Evolutionary conservation across 1,284 basidiomycete species (phyloP).

Genomic region (Athelia psychrophila): DNA sequence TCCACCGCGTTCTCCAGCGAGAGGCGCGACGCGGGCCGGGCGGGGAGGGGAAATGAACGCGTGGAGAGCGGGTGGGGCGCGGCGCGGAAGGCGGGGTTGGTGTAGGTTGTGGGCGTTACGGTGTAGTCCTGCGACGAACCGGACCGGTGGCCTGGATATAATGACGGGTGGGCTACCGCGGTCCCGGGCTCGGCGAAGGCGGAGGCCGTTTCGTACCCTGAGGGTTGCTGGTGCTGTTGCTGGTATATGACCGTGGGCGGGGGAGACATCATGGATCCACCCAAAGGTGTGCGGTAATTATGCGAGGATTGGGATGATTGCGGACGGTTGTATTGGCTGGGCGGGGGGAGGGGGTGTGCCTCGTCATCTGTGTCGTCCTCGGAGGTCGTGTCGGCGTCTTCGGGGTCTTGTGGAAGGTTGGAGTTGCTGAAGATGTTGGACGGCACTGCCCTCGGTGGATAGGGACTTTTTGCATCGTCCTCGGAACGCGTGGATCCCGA

Average conservation of each 20-base stretch:
- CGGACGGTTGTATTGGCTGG: conserved; percentile 50
- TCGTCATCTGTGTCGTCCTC: conserved; percentile 49
- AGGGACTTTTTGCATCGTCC: conserved; percentile 24
- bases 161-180: conserved; percentile 35
- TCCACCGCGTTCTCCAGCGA: conserved; percentile 75
- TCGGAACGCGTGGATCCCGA: conserved; percentile 58
- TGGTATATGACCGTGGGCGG: conserved; percentile 42
- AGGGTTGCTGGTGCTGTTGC: conserved; percentile 52
- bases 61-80: conserved; percentile 31
- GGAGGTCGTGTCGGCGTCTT: conserved; percentile 29
- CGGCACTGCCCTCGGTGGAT: conserved; percentile 16
- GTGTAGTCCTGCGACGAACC: conserved; percentile 31
- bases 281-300: conserved; percentile 74
- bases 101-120: conserved; percentile 34
- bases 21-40: conserved; percentile 39
- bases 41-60: conserved; percentile 26
- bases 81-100: conserved; percentile 33
- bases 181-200: conserved; percentile 58
- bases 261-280: conserved; percentile 56
- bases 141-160: conserved; percentile 33
- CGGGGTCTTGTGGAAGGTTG: conserved; percentile 10
- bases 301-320: conserved; percentile 71
- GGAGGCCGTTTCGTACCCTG: conserved; percentile 67
- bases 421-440: background rate
- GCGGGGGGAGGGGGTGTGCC: conserved; percentile 40